Conservation (phyloP, 75 land plant species). For the Cryptomeria japonica region DNA sequence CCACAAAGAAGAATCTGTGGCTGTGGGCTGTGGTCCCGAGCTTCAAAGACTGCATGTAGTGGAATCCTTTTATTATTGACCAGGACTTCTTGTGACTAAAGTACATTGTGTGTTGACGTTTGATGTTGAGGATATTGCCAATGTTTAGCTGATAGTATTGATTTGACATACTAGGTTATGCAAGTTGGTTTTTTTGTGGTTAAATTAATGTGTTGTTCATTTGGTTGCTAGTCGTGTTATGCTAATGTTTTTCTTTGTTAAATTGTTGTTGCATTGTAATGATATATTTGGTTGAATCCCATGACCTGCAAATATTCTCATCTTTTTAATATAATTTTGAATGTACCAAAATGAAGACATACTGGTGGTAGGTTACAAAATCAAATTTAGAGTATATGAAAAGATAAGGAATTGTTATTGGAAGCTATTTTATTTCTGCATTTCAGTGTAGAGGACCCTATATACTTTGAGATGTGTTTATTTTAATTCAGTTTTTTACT, state of each 20-base stretch:
- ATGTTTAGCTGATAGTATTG: background rate
- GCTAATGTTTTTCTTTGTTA: background rate
- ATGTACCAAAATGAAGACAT: background rate
- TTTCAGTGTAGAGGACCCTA: background rate
- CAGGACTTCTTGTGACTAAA: background rate
- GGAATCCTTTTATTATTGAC: background rate
- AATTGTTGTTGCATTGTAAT: background rate
- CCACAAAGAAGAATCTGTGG: no score
- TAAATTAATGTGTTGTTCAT: background rate
- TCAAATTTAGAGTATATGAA: background rate
- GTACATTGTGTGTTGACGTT: background rate
- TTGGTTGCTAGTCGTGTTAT: background rate
- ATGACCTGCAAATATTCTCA: background rate
- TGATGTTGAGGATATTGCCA: background rate
- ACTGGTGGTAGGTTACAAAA: background rate
- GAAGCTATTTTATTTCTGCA: background rate
- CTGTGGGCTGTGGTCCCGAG: background rate
- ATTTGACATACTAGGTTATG: background rate
- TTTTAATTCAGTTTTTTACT: conserved; percentile 12
- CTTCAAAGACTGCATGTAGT: background rate
- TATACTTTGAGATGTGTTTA: background rate
- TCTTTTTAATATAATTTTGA: background rate
- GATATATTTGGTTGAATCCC: background rate
- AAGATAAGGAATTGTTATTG: background rate
- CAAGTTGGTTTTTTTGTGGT: background rate